phyloP scores from a whole-genome alignment of 2,329 filamentous ascomycete species.

The Hymenoscyphus scutula region DNA sequence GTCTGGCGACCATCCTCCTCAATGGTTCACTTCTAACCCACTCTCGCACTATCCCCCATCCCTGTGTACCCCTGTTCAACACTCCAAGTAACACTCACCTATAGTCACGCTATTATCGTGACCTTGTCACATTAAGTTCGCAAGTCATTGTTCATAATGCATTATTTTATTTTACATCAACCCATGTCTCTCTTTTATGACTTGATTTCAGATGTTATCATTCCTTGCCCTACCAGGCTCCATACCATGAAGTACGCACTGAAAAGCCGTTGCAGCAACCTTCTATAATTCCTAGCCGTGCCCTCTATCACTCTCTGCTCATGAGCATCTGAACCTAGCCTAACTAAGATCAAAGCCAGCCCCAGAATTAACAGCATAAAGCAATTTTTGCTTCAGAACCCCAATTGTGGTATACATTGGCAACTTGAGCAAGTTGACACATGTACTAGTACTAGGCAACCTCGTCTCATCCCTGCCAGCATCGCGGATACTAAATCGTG shows the following conservation, averaged over 20 bases:
- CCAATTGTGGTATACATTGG: conserved; percentile 71
- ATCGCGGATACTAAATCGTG: conserved; percentile 87
- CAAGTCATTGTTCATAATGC: not conserved
- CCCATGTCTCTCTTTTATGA: conserved; percentile 1
- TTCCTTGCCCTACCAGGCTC: not conserved
- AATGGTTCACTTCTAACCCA: no score
- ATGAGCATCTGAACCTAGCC: no score
- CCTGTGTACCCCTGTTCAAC: no score
- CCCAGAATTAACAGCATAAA: conserved; percentile 86
- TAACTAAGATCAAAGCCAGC: conserved; percentile 79
- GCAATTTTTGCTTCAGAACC: conserved; percentile 71
- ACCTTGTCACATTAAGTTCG: not conserved
- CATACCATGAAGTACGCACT: not conserved
- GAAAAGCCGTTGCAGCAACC: not conserved
- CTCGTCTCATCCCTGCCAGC: conserved; percentile 71
- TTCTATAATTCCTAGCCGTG: not conserved
- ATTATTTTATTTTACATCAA: not conserved
- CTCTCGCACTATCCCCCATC: no score
- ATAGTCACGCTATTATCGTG: not conserved
- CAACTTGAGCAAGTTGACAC: conserved; percentile 90
- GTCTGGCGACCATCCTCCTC: no score
- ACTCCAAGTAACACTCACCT: not conserved
- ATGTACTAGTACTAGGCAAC: conserved; percentile 91
- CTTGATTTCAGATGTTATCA: not conserved
- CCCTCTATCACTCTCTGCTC: not conserved